Percentiles rank a stretch among this genome's conserved stretches.
These are phyloP conservation scores for Epipyxis sp. DNA, from an alignment of 108 stramenopile species.

Conservation along the genomic window DNA sequence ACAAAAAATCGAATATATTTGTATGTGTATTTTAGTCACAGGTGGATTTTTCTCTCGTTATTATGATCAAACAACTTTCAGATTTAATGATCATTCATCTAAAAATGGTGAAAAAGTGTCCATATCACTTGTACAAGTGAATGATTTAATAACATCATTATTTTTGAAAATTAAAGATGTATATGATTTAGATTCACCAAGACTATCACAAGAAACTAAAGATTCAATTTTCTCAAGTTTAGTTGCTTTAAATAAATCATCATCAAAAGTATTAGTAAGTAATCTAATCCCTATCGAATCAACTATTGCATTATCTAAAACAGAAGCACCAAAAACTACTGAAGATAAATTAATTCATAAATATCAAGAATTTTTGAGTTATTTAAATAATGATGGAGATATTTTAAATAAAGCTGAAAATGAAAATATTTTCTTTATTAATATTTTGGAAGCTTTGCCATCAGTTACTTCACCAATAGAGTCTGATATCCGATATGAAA, in stretches of 20 bases:
- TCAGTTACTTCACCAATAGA: background rate
- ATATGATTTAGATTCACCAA: slow-evolving; percentile 20
- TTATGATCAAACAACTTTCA: no score
- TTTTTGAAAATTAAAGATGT: slow-evolving; percentile 22
- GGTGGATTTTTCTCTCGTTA: slow-evolving; percentile 32
- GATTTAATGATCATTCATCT: background rate
- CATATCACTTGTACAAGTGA: background rate
- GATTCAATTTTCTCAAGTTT: background rate
- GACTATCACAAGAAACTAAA: background rate
- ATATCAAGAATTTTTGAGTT: background rate
- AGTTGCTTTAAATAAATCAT: background rate
- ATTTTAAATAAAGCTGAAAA: background rate
- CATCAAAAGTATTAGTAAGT: background rate
- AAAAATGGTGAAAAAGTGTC: background rate
- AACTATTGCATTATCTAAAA: background rate
- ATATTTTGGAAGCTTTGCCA: background rate
- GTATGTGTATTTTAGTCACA: background rate
- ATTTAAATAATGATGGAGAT: background rate
- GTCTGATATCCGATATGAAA: slow-evolving; percentile 37
- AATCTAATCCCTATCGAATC: background rate
- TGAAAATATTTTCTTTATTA: background rate
- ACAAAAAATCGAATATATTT: slow-evolving; percentile 3
- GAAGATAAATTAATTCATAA: slow-evolving; percentile 3
- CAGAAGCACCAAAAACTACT: background rate
- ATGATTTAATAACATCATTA: slow-evolving; percentile 14